Base-by-base conservation (phyloP, 148 eudicot genomes). In the Spergularia bocconei region DNA sequence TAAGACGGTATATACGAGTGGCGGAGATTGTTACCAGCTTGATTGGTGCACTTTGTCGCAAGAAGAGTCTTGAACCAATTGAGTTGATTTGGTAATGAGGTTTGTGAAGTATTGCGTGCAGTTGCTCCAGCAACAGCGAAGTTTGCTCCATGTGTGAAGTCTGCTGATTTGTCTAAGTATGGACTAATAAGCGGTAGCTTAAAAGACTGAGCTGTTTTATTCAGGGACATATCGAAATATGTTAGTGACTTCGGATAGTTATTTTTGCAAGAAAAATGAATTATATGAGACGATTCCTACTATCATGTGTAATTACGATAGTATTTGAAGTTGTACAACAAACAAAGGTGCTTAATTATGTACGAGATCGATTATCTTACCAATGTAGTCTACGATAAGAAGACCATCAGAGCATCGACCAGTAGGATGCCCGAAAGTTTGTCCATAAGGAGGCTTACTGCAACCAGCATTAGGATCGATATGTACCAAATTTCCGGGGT, bases 371-470 rank as follows among this genome's bases (percentile, higher is more conserved):
- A 29, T 29, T 29, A 29, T 44, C 7, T 10, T 69, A 79, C 82
- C 82, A 53, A 79, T 6, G 50, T 29, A 69, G 55, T 79, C 82
- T 17, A 79, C 38, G 25, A 79, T 79, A 29, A 79, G 57, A 69
- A 61, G 71, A 11, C 82, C 82, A 17, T 79, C 61, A 6, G 82
- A 70, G 66, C 75, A 75, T 44, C 82, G 82, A 63, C 82, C 81
- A 11, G 77, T 79, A n/a, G 81, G 73, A 2, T 60, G 59, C 56
- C 38, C 57, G 13, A 75, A 70, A 66, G 65, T 69, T 29, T 54
- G 36, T 20, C 82, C 76, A 63, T 80, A 75, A 13, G 82, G 82
- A 44, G 41, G 54, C 7, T 23, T 55, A 0, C 75, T 38, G 20
- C 25, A 70, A 17, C 21, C 23, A 11, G 70, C 59, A 19, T 13